Base-by-base conservation (phyloP, 345 rosid species). In the Linum tenue region DNA sequence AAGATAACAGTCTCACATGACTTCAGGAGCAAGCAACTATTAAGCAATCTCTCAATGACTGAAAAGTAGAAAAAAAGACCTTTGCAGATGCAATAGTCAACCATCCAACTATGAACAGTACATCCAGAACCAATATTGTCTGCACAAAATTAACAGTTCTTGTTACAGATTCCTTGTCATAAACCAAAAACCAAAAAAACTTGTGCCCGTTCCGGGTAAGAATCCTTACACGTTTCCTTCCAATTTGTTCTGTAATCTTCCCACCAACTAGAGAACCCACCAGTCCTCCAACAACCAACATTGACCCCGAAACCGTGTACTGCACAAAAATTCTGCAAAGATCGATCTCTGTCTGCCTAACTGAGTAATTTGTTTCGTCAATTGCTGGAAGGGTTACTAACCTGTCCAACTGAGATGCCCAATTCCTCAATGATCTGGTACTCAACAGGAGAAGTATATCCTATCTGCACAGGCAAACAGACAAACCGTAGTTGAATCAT, bases 21-120 rank as follows among this genome's bases (percentile, higher is more conserved):
- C 17, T 37, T 55, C 35, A 16, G 5, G 22, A 57, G 16, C 22
- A 15, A 56, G 59, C n/a, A 62, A 36, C 15, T 5, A 31, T n/a
- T 10, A 39, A 31, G 50, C 4, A 42, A 7, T 42, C 10, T 11
- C 3, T 15, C 36, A 3, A 9, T 11, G 11, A 10, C 9, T 10
- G 37, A 15, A 58, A 36, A 41, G 39, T 6, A 3, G 3, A n/a
- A 44, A 17, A 59, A 65, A 39, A 37, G 59, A 77, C 87, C 61
- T 61, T 65, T 39, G 80, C 48, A 5, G 72, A 48, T 57, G 60
- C 76, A 44, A 83, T 81, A 58, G 75, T 59, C 36, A 81, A 37
- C 85, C 85, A 83, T 48, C 85, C 87, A 16, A 64, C 73, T 36
- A 73, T 73, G 73, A 80, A 75, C 37, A 79, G 65, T 55, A 76